A percentile compares a stretch with the other conserved stretches of the same genome.
Evolutionary conservation across 257 asterid species (phyloP).

Genomic region (Nicotiana paniculata): DNA sequence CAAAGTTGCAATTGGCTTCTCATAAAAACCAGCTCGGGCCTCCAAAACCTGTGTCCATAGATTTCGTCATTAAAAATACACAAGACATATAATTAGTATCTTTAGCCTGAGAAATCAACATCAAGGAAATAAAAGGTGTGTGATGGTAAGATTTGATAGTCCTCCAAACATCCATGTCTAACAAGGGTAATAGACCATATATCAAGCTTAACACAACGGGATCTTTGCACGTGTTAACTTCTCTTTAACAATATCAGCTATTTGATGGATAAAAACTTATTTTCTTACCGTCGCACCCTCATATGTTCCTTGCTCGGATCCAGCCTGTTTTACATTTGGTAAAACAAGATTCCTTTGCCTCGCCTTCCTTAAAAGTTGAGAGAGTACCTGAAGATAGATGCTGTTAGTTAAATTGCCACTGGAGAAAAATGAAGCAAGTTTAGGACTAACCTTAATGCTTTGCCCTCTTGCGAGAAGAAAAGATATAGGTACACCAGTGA

Average conservation of each 20-base stretch:
- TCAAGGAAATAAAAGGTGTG: not conserved
- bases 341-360: conserved; percentile 73
- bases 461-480: conserved; percentile 97
- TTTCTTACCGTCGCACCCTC: conserved; percentile 98
- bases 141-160: not conserved
- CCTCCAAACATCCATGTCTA: not conserved
- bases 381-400: conserved; percentile 60
- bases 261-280: conserved; percentile 15
- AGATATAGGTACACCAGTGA: conserved; percentile 97
- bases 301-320: conserved; percentile 85
- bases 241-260: not conserved
- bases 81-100: not conserved
- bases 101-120: not conserved
- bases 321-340: conserved; percentile 93
- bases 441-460: conserved; percentile 73
- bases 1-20: conserved; percentile 95
- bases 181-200: not conserved
- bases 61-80: not conserved
- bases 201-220: not conserved
- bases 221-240: not conserved
- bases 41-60: conserved; percentile 69
- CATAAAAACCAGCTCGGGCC: conserved; percentile 86
- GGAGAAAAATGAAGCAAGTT: not conserved
- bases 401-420: conserved; percentile 17
- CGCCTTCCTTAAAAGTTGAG: conserved; percentile 96